Evolutionary conservation across 768 basidiomycete genomes (phyloP), one percentile per base, ranked within the genome.

Genomic region (Royoungia palumana): DNA sequence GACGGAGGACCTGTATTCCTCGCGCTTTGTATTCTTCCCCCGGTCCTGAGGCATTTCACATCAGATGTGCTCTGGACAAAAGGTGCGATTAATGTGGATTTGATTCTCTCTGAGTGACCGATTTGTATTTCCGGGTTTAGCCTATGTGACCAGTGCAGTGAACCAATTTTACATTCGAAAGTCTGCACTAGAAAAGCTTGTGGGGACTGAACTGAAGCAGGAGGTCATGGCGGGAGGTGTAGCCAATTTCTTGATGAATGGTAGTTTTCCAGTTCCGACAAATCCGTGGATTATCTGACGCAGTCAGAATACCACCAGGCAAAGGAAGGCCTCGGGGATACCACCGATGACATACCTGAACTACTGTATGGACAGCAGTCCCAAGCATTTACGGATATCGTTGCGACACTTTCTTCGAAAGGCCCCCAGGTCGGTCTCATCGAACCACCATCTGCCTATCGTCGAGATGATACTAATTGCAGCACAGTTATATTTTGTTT

Each of bases 401-500:
- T 63, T 2, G 17, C 14, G 17, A 24, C 4, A 12, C 28, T 64
- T n/a, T 54, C 51, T 27, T 47, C 50, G 1, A 59, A 65, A 17
- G 44, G 37, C 9, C 56, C 64, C 3, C 47, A 45, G 17, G 63
- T 63, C 41, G 24, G 56, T 45, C n/a, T 2, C 35, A 17, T 39
- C 9, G 13, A 32, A 16, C 2, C n/a, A 20, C 13, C 5, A 5
- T 5, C 7, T 28, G 28, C 28, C n/a, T 6, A 16, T 32, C 13
- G 5, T 41, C 12, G 2, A 25, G 7, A 22, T 6, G 14, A 21
- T 30, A 16, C 36, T 46, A 1, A 57, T 12, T 2, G 2, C 9
- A 3, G 6, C 17, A 7, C 16, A 64, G 63, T 44, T 68, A n/a
- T 70, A 65, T 45, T 61, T 63, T 32, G 65, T 62, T n/a, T 47